Evolutionary conservation across 2,329 filamentous ascomycete genomes (phyloP).

Genomic region (Alternaria triticina): DNA sequence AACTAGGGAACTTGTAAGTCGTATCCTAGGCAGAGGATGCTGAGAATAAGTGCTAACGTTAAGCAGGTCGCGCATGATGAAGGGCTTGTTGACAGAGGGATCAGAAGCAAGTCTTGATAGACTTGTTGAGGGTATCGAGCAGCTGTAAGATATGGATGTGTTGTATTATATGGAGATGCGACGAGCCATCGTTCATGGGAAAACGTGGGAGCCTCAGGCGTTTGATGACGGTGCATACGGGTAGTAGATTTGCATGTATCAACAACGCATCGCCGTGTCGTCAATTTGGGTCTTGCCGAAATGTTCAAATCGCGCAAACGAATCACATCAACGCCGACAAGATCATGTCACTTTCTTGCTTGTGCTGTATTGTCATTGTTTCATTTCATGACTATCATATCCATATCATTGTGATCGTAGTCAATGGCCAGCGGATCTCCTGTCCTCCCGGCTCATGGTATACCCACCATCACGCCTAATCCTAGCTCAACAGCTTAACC

Average conservation of each 20-base stretch:
- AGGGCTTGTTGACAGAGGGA: conserved; percentile 30
- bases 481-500: conserved; percentile 10
- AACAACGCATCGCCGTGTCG: neutral
- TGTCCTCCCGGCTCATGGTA: conserved; percentile 11
- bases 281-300: neutral
- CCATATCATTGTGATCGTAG: neutral
- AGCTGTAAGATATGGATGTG: conserved; percentile 5
- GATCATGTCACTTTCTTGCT: neutral
- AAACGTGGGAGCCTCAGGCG: neutral
- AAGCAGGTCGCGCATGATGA: conserved; percentile 30
- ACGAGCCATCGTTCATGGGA: neutral
- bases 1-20: conserved; percentile 44
- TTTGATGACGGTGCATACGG: neutral
- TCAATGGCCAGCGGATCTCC: conserved; percentile 19
- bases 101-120: conserved; percentile 23
- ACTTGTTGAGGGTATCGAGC: conserved; percentile 21
- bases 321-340: neutral
- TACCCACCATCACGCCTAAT: neutral
- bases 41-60: conserved; percentile 17
- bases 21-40: conserved; percentile 9
- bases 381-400: conserved; percentile 20
- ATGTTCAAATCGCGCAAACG: neutral
- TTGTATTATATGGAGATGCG: neutral
- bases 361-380: neutral
- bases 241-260: neutral